phyloP scores from a whole-genome alignment of 2,329 filamentous ascomycete genomes.

The Talaromyces sp. region DNA sequence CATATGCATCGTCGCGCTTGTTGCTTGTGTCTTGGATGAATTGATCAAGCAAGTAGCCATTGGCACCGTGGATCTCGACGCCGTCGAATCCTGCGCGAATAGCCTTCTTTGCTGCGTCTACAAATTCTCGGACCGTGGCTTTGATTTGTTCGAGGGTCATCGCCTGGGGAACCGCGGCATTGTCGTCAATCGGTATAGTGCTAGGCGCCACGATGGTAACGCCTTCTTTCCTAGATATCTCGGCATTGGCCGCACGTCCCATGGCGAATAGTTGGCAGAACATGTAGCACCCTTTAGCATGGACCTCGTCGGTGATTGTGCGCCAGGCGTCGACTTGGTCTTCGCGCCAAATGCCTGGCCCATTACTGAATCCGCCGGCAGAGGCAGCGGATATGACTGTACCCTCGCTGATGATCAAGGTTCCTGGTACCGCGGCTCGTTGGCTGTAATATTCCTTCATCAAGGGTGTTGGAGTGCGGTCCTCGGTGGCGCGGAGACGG shows the following conservation, averaged over 20 bases:
- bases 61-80: constrained; percentile 47
- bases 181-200: constrained; percentile 38
- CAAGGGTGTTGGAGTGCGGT: constrained; percentile 43
- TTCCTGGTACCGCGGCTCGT: constrained; percentile 50
- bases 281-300: constrained; percentile 57
- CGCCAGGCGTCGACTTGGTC: constrained; percentile 57
- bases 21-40: constrained; percentile 49
- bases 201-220: constrained; percentile 36
- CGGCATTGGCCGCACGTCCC: constrained; percentile 51
- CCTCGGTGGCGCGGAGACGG: constrained; percentile 46
- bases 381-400: constrained; percentile 48
- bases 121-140: constrained; percentile 37
- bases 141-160: constrained; percentile 42
- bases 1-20: constrained; percentile 46
- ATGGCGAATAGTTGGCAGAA: constrained; percentile 59
- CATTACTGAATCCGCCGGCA: constrained; percentile 42
- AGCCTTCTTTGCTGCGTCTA: constrained; percentile 46
- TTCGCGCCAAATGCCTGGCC: constrained; percentile 54
- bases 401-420: constrained; percentile 56
- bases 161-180: constrained; percentile 25
- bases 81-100: constrained; percentile 53
- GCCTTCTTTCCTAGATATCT: constrained; percentile 31
- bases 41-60: constrained; percentile 50
- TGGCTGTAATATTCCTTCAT: constrained; percentile 52
- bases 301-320: constrained; percentile 57